Conservation (phyloP, 345 rosid species). For the Pistacia atlantica region DNA sequence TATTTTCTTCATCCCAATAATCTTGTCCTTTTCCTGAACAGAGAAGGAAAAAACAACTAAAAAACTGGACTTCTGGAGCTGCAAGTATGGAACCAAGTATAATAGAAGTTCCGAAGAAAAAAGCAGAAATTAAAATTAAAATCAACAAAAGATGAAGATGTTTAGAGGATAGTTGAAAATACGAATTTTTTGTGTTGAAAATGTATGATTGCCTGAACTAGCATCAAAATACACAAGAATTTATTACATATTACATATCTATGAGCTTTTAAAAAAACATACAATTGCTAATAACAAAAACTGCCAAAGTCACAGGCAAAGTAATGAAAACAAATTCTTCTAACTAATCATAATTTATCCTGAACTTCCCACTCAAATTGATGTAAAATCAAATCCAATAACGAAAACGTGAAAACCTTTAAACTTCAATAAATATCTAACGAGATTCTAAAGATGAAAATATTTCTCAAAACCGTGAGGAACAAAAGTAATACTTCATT, state of each 20-base stretch:
- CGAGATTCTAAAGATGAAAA: not conserved
- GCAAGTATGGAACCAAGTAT: not conserved
- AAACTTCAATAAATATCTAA: not conserved
- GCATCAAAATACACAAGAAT: not conserved
- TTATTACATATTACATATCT: not conserved
- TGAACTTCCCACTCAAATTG: not conserved
- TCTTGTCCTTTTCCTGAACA: conserved; percentile 77
- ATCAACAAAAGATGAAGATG: too few relatives aligned
- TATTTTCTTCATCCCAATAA: conserved; percentile 85
- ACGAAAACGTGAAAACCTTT: not conserved
- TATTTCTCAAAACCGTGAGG: not conserved
- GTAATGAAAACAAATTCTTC: not conserved
- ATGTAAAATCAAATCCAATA: not conserved
- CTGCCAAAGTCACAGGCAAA: not conserved
- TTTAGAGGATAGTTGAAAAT: not conserved
- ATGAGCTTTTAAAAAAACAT: not conserved
- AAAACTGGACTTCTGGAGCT: not conserved
- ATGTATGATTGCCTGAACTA: not conserved
- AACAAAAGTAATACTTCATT: not conserved
- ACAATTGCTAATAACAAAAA: conserved; percentile 6
- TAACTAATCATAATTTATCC: not conserved
- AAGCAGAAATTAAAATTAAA: not conserved
- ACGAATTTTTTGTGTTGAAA: not conserved
- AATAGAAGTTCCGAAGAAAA: not conserved
- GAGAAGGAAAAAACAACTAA: not conserved